Evolutionary conservation across 306 rosid species (phyloP).

Genomic region (Leucaena leucocephala): DNA sequence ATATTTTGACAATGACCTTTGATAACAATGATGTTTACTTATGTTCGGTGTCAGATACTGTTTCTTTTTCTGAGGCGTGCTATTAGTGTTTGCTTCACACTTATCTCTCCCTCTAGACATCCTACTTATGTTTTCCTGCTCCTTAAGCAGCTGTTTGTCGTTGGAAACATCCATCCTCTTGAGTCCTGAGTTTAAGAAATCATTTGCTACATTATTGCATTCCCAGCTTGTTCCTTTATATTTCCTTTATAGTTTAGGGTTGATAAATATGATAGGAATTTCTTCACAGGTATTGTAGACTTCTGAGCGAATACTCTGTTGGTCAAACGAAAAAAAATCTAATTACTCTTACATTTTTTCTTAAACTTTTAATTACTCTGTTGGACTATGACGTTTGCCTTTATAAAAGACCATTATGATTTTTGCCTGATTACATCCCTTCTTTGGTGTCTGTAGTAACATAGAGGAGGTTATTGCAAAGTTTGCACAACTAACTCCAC

Average conservation of each 20-base stretch:
- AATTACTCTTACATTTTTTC: background rate
- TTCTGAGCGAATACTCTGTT: background rate
- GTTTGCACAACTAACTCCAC: conserved; percentile 78
- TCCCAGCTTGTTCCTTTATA: background rate
- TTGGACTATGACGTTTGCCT: background rate
- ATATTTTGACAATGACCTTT: background rate
- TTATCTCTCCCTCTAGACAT: background rate
- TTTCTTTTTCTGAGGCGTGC: background rate
- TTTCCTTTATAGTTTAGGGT: background rate
- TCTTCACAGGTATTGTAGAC: background rate
- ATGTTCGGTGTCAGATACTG: background rate
- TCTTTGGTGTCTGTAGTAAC: conserved; percentile 44
- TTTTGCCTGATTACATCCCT: conserved; percentile 6
- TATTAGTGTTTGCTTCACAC: background rate
- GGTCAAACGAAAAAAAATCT: background rate
- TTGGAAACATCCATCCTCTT: background rate
- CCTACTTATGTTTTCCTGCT: background rate
- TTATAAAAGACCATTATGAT: background rate
- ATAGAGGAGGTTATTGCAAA: conserved; percentile 78
- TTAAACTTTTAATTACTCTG: background rate
- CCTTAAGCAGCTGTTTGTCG: conserved; percentile 9
- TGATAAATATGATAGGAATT: background rate
- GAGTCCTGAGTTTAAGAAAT: conserved; percentile 4
- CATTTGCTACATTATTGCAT: background rate
- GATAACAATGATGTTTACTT: background rate